These are phyloP conservation scores for Clitopilus hobsonii DNA, from an alignment of 768 basidiomycete genomes.

Conservation along the genomic window DNA sequence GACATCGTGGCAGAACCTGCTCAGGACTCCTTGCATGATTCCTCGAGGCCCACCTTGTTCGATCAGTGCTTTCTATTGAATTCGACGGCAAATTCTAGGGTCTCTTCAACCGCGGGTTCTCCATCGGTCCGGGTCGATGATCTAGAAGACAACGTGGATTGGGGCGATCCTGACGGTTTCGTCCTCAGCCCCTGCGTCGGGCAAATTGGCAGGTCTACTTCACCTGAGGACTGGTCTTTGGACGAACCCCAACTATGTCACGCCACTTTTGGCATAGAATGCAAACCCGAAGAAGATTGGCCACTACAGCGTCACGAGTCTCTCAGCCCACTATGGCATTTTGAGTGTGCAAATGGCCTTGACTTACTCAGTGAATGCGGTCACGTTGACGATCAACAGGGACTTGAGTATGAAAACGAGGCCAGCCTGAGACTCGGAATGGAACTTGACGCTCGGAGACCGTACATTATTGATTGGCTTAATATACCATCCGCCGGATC, in stretches of 20 bases:
- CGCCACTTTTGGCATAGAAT: no score
- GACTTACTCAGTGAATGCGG: background rate
- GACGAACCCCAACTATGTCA: background rate
- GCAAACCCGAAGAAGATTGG: no score
- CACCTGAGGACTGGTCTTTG: background rate
- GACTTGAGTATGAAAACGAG: constrained; percentile 8
- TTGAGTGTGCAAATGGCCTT: background rate
- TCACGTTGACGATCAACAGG: constrained; percentile 9
- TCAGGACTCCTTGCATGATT: constrained; percentile 2
- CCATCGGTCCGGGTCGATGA: constrained; percentile 3
- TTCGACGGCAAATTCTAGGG: constrained; percentile 5
- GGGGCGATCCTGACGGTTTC: constrained; percentile 7
- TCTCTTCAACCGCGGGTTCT: constrained; percentile 5
- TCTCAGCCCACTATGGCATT: background rate
- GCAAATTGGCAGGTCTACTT: background rate
- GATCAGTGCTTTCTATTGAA: constrained; percentile 2
- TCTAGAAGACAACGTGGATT: constrained; percentile 3
- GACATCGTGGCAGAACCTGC: constrained; percentile 10
- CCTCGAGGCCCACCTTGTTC: background rate
- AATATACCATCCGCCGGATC: constrained; percentile 5
- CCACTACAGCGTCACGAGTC: no score
- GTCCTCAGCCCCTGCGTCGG: background rate
- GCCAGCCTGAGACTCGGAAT: constrained; percentile 2
- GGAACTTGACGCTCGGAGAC: constrained; percentile 6
- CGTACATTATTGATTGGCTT: constrained; percentile 1